phyloP scores from a whole-genome alignment of 2,329 filamentous ascomycete species.

The Bipolaris zeicola region DNA sequence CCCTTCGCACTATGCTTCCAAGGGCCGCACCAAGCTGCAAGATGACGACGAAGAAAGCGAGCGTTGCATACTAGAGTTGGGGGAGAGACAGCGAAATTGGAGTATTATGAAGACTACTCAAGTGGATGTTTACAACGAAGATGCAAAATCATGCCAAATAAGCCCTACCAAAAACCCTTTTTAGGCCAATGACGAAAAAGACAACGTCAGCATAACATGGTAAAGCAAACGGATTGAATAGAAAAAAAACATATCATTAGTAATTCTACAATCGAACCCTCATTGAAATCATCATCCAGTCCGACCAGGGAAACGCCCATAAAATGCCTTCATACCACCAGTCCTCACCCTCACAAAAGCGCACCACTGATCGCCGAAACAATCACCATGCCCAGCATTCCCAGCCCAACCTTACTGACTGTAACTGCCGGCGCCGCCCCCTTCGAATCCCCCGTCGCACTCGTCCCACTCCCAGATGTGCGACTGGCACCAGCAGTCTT shows the following conservation, averaged over 20 bases:
- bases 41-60: constrained; percentile 6
- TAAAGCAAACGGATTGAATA: too few species aligned
- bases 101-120: constrained; percentile 13
- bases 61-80: constrained; percentile 12
- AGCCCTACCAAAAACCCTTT: not conserved
- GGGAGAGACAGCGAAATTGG: constrained; percentile 3
- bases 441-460: constrained; percentile 2
- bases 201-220: too few species aligned
- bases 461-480: constrained; percentile 6
- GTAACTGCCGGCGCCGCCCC: constrained; percentile 23
- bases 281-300: not conserved
- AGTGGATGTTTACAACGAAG: constrained; percentile 1
- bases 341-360: constrained; percentile 24
- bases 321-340: too few species aligned
- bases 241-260: too few species aligned
- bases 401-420: constrained; percentile 37
- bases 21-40: constrained; percentile 1
- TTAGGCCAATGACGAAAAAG: too few species aligned
- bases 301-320: too few species aligned
- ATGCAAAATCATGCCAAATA: not conserved
- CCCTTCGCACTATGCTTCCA: not conserved
- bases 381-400: constrained; percentile 36
- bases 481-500: constrained; percentile 18
- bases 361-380: constrained; percentile 36
- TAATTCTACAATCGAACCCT: not conserved